Conservation (phyloP, 1,284 basidiomycete genomes). For the Trametes polyzona region DNA sequence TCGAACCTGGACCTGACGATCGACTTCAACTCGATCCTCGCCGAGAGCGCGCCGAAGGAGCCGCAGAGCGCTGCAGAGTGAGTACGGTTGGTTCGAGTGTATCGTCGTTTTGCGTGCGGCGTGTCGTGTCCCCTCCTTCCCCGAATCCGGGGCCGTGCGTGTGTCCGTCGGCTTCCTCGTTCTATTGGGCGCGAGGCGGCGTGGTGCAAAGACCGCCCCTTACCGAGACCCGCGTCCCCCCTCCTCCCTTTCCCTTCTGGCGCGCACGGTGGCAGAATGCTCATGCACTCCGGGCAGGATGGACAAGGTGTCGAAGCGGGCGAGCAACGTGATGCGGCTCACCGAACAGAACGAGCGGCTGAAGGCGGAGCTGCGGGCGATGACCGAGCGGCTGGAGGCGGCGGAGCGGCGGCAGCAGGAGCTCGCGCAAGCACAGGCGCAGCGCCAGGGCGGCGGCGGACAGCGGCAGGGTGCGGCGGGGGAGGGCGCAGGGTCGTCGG, state of each 20-base stretch:
- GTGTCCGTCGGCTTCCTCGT: no score
- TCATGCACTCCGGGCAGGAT: conserved; percentile 40
- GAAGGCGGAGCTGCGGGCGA: conserved; percentile 71
- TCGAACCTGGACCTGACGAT: conserved; percentile 52
- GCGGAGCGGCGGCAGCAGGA: conserved; percentile 68
- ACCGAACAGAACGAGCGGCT: conserved; percentile 79
- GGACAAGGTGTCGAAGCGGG: conserved; percentile 72
- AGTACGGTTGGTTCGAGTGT: conserved; percentile 11
- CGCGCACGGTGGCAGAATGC: background rate
- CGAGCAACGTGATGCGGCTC: conserved; percentile 74
- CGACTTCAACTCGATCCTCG: conserved; percentile 54
- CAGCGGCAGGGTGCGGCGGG: conserved; percentile 5
- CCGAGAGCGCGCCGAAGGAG: conserved; percentile 18
- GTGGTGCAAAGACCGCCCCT: no score
- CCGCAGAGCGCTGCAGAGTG: conserved; percentile 40
- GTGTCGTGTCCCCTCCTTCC: no score
- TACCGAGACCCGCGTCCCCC: background rate
- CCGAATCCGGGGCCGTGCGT: no score
- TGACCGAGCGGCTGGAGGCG: conserved; percentile 74
- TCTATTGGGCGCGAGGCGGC: no score
- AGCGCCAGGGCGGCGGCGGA: background rate
- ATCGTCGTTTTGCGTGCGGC: background rate
- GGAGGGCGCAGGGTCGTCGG: conserved; percentile 3
- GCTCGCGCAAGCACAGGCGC: conserved; percentile 39
- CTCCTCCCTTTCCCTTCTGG: background rate